Evolutionary conservation across 2,329 filamentous ascomycete species (phyloP).

Genomic region (Penicillium corylophilum): DNA sequence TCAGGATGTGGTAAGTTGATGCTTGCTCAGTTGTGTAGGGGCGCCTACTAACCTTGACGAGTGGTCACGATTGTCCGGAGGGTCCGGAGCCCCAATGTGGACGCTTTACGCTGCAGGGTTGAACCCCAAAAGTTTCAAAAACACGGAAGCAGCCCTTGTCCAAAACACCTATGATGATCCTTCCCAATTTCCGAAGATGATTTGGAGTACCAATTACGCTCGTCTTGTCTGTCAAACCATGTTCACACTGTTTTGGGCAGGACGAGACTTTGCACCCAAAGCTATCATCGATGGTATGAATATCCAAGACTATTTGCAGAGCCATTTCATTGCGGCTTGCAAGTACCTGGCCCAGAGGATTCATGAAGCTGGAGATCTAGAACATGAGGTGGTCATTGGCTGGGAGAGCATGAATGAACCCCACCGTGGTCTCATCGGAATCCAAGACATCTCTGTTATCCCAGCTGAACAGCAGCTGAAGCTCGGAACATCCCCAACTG

Average conservation of each 20-base stretch:
- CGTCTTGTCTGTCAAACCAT: slow-evolving; percentile 84
- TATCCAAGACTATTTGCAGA: slow-evolving; percentile 91
- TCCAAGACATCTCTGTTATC: slow-evolving; percentile 75
- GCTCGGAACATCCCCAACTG: slow-evolving; percentile 88
- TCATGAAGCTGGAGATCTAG: slow-evolving; percentile 83
- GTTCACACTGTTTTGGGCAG: slow-evolving; percentile 92
- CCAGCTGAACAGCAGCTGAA: slow-evolving; percentile 86
- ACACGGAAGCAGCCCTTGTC: slow-evolving; percentile 87
- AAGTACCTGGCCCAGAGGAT: slow-evolving; percentile 80
- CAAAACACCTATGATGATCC: slow-evolving; percentile 91
- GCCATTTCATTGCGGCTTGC: slow-evolving; percentile 78
- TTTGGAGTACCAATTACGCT: slow-evolving; percentile 97
- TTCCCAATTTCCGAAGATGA: slow-evolving; percentile 92
- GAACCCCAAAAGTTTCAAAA: slow-evolving; percentile 79
- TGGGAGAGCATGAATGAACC: slow-evolving; percentile 98
- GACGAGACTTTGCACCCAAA: slow-evolving; percentile 88
- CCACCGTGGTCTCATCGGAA: slow-evolving; percentile 81
- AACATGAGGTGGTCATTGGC: slow-evolving; percentile 83
- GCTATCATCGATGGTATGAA: slow-evolving; percentile 93
- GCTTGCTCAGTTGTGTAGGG: not conserved
- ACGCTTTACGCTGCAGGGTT: slow-evolving; percentile 92
- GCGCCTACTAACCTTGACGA: slow-evolving; percentile 39
- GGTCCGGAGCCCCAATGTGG: slow-evolving; percentile 96
- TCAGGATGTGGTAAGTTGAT: slow-evolving; percentile 80
- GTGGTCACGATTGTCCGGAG: slow-evolving; percentile 94